Conservation (phyloP, 768 basidiomycete species). For the Panellus pusillus region DNA sequence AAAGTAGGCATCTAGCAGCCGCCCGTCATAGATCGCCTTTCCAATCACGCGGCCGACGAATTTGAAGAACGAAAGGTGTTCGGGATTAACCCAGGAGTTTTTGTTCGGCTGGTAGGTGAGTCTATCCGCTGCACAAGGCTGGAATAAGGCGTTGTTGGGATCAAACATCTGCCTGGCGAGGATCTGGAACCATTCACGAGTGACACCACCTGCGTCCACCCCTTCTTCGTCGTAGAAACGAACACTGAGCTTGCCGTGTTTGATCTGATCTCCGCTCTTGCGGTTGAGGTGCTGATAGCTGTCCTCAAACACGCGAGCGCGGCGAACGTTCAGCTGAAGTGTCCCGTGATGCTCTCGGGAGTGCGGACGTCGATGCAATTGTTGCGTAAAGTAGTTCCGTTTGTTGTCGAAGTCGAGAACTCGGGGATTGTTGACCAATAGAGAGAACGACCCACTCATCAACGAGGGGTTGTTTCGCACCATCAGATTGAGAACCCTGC, state of each 20-base stretch:
- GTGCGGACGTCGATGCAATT: constrained; percentile 81
- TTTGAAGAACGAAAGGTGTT: constrained; percentile 97
- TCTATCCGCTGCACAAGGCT: constrained; percentile 93
- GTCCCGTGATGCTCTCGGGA: constrained; percentile 80
- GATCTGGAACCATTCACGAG: constrained; percentile 98
- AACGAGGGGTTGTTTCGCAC: constrained; percentile 97
- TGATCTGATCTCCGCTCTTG: constrained; percentile 93
- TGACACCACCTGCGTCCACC: constrained; percentile 97
- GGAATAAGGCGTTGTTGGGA: constrained; percentile 97
- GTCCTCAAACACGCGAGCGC: constrained; percentile 94
- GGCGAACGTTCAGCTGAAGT: constrained; percentile 84
- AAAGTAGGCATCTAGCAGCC: constrained; percentile 97
- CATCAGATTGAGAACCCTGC: constrained; percentile 94
- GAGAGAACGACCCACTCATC: constrained; percentile 97
- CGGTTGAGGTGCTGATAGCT: constrained; percentile 91
- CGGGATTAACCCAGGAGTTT: constrained; percentile 90
- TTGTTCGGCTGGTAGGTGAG: constrained; percentile 96
- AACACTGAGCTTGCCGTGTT: constrained; percentile 94
- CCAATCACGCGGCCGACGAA: constrained; percentile 98
- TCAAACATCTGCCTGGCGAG: constrained; percentile 99
- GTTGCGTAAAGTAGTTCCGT: constrained; percentile 92
- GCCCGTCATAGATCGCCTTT: constrained; percentile 95
- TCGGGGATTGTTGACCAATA: constrained; percentile 92
- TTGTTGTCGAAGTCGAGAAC: constrained; percentile 99
- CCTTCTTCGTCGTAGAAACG: constrained; percentile 98